Base-by-base conservation (phyloP, 1,284 basidiomycete species). In the Crocinoboletus sp. region DNA sequence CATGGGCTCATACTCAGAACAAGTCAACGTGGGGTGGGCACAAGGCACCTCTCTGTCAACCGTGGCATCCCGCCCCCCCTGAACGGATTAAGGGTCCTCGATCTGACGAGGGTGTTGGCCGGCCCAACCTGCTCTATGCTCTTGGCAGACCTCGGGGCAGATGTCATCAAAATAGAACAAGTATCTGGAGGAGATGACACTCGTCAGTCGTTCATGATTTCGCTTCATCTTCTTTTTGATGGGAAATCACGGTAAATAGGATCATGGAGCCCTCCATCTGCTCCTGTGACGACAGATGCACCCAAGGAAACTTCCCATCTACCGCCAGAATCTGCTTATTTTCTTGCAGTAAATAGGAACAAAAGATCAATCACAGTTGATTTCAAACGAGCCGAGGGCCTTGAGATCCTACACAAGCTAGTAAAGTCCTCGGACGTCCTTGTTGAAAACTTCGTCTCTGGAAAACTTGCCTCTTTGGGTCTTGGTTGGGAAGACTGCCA, bases 281-380 rank as follows among this genome's bases (percentile, higher is more conserved):
- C 90, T 3, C 82, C 86, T 17, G 57, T 80, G 15, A 58, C 70
- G 4, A 57, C 71, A 6, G 65, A 70, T 27, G 73, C 75, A 27
- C 78, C 80, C 2, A 51, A 63, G 19, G 76, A 75, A 46, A 66
- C 82, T 1, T 63, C 74, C 6, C 80, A 92, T 58, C 73, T 93
- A 0, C 92, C 93, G 4, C 80, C 91, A 8, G 94, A 97, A 64
- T 90, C 89, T 3, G 91, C 94, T 0, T 98, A 98, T 66, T 98
- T 96, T 61, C 76, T 98, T 12, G 78, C 84, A 2, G 83, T 80
- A 1, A 98, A 98, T 64, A 74, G 94, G 41, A 93, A 92, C 70
- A 95, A 95, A 63, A 78, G 87, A 35, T 91, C 89, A 5, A 75
- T 96, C 40, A 94, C 90, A 2, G 73, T 91, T 15, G 90, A 98